A percentile compares a stretch with the other conserved stretches of the same genome.
phyloP scores from a whole-genome alignment of 306 rosid genomes.

The Prunus armeniaca region DNA sequence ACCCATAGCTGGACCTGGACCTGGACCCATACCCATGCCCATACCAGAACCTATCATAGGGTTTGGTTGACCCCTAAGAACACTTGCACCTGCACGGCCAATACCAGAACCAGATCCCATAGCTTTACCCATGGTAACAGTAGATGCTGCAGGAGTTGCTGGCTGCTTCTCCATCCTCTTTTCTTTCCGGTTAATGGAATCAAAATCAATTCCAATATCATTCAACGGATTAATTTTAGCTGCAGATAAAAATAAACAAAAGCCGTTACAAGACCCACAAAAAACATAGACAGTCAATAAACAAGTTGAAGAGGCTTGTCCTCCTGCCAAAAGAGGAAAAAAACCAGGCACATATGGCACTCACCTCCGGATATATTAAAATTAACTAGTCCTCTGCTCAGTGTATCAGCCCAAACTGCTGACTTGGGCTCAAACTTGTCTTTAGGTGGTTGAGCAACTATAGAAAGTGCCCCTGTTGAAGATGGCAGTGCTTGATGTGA shows the following conservation, averaged over 20 bases:
- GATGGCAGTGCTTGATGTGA: conserved; percentile 42
- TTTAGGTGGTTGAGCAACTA: conserved; percentile 60
- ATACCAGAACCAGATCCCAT: conserved; percentile 98
- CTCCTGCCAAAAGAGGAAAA: not conserved
- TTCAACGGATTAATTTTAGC: conserved; percentile 82
- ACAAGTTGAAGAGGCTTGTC: not conserved
- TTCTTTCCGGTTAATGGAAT: conserved; percentile 86
- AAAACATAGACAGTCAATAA: conserved; percentile 5
- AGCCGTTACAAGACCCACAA: conserved; percentile 1
- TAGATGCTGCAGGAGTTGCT: conserved; percentile 55
- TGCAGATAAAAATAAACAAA: conserved; percentile 43
- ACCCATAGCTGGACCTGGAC: conserved; percentile 48
- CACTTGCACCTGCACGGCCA: conserved; percentile 79
- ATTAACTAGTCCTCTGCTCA: conserved; percentile 90
- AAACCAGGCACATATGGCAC: conserved; percentile 18
- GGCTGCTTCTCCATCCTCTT: conserved; percentile 96
- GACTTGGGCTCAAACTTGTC: conserved; percentile 92
- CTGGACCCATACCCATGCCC: conserved; percentile 43
- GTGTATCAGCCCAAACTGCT: conserved; percentile 95
- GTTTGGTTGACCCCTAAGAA: conserved; percentile 53
- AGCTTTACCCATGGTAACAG: conserved; percentile 92
- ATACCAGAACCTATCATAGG: conserved; percentile 62
- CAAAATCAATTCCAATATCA: conserved; percentile 94
- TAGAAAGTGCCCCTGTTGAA: conserved; percentile 44
- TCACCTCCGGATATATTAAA: conserved; percentile 95